phyloP scores from a whole-genome alignment of 2,329 filamentous ascomycete genomes.

The Colletotrichum sp. region DNA sequence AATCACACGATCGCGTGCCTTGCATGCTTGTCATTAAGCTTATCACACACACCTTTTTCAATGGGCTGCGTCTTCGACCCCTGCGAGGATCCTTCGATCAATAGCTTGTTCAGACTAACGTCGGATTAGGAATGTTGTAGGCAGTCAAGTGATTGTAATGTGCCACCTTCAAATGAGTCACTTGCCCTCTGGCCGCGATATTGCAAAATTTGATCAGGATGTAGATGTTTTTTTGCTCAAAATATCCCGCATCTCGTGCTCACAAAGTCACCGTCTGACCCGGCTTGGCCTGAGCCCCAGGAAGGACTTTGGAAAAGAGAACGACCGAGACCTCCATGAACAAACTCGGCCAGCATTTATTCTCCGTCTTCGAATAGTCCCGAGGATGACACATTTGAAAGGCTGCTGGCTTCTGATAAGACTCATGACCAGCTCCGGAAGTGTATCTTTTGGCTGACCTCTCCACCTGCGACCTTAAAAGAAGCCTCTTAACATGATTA shows the following conservation, averaged over 20 bases:
- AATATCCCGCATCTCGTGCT: neutral
- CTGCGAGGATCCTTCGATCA: neutral
- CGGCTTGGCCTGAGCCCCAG: neutral
- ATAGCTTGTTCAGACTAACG: neutral
- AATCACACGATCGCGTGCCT: neutral
- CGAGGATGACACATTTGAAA: neutral
- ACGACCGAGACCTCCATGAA: neutral
- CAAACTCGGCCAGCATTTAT: neutral
- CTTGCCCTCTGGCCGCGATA: neutral
- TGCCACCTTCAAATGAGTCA: neutral
- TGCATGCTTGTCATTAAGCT: neutral
- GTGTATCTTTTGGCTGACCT: neutral
- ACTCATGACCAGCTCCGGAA: neutral
- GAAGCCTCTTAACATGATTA: neutral
- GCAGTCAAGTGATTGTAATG: neutral
- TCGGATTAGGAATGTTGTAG: neutral
- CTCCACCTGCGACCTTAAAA: neutral
- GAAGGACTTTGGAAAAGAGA: neutral
- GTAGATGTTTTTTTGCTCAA: neutral
- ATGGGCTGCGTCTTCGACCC: neutral
- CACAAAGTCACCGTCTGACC: neutral
- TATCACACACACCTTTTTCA: neutral
- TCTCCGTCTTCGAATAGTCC: neutral
- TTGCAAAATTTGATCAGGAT: neutral
- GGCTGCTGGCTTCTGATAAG: neutral